phyloP scores from a whole-genome alignment of 805 yeast genomes.

The Spathaspora sp. region DNA sequence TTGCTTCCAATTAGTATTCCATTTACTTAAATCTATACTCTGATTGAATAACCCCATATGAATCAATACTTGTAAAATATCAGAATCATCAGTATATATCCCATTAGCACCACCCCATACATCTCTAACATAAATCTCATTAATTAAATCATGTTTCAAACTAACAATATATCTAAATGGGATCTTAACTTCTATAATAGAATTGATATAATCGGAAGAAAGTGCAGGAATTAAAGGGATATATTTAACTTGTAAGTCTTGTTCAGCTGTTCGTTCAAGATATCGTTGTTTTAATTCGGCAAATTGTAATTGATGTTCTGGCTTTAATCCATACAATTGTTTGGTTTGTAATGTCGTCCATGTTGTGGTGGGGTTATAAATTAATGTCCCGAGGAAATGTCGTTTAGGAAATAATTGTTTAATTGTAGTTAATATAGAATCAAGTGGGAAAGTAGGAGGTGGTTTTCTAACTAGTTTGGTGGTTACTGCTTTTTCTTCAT shows the following conservation, averaged over 20 bases:
- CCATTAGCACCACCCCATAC: slow-evolving; percentile 84
- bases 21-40: slow-evolving; percentile 19
- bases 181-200: slow-evolving; percentile 51
- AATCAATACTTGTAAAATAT: slow-evolving; percentile 65
- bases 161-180: slow-evolving; percentile 42
- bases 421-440: slow-evolving; percentile 18
- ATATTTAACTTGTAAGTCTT: slow-evolving; percentile 15
- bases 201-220: slow-evolving; percentile 33
- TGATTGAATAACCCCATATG: slow-evolving; percentile 67
- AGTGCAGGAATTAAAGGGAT: slow-evolving; percentile 39
- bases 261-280: slow-evolving; percentile 18
- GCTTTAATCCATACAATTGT: slow-evolving; percentile 28
- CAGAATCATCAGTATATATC: slow-evolving; percentile 91
- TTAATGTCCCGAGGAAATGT: slow-evolving; percentile 48
- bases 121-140: slow-evolving; percentile 33
- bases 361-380: slow-evolving; percentile 58
- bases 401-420: slow-evolving; percentile 26
- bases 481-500: neutral
- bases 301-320: slow-evolving; percentile 26
- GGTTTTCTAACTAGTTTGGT: slow-evolving; percentile 1
- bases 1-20: slow-evolving; percentile 28
- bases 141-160: slow-evolving; percentile 38
- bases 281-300: slow-evolving; percentile 23
- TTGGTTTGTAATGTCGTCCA: slow-evolving; percentile 33
- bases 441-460: slow-evolving; percentile 11